phyloP scores from a whole-genome alignment of 371 early-diverging fungal species.

The Haplosporangium sp. region DNA sequence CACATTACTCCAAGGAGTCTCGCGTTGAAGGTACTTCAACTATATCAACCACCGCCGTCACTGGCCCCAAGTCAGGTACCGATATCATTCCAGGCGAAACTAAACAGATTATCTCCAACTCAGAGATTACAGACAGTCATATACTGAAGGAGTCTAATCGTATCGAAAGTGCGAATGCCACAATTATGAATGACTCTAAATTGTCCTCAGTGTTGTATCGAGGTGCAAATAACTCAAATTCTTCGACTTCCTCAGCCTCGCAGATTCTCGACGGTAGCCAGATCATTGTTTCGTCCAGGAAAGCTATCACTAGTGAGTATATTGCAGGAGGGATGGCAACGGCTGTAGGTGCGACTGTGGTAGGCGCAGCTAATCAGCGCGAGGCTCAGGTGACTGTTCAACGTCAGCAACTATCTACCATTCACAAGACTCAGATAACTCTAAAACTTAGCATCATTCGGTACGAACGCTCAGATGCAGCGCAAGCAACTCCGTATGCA shows the following conservation, averaged over 20 bases:
- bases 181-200: slow-evolving; percentile 14
- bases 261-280: background rate
- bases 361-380: background rate
- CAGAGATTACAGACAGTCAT: background rate
- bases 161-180: slow-evolving; percentile 13
- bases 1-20: slow-evolving; percentile 12
- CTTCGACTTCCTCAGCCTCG: slow-evolving; percentile 7
- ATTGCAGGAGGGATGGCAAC: slow-evolving; percentile 7
- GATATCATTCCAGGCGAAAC: slow-evolving; percentile 11
- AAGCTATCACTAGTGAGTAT: background rate
- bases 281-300: slow-evolving; percentile 8
- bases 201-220: slow-evolving; percentile 15
- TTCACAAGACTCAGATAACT: slow-evolving; percentile 50
- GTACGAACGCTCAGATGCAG: slow-evolving; percentile 48
- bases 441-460: slow-evolving; percentile 47
- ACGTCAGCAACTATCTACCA: slow-evolving; percentile 9
- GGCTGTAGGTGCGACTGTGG: slow-evolving; percentile 1
- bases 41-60: slow-evolving; percentile 2
- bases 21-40: background rate
- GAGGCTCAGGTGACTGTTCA: background rate
- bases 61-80: background rate
- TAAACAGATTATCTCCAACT: slow-evolving; percentile 11
- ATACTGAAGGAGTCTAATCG: slow-evolving; percentile 6
- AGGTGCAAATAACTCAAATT: slow-evolving; percentile 5
- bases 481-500: slow-evolving; percentile 27